Percentiles rank a stretch among this genome's conserved stretches.
phyloP scores from a whole-genome alignment of 352 stramenopile genomes.

The Peronospora belbahrii region DNA sequence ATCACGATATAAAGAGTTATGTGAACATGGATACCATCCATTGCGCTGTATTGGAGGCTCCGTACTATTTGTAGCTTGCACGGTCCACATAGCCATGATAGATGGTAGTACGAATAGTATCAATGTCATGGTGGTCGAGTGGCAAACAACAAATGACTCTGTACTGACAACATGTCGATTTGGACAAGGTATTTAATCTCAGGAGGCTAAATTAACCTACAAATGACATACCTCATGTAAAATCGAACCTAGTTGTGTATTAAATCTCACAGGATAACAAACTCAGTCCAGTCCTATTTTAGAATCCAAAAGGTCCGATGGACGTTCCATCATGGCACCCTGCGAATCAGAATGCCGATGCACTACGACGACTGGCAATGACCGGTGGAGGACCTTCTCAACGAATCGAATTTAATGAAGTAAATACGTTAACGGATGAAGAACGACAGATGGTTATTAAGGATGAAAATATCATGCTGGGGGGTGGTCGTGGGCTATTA shows the following conservation, averaged over 20 bases:
- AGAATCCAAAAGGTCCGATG: slow-evolving; percentile 27
- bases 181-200: background rate
- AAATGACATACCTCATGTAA: too few relatives aligned
- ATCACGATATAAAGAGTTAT: slow-evolving; percentile 23
- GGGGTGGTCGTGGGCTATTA: slow-evolving; percentile 48
- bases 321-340: slow-evolving; percentile 71
- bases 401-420: slow-evolving; percentile 63
- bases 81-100: too few relatives aligned
- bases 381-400: slow-evolving; percentile 12
- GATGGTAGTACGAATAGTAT: too few relatives aligned
- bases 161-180: slow-evolving; percentile 4
- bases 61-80: too few relatives aligned
- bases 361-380: slow-evolving; percentile 22
- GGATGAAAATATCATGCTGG: slow-evolving; percentile 25
- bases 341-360: slow-evolving; percentile 49
- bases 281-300: too few relatives aligned
- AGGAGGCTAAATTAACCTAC: background rate
- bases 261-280: background rate
- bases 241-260: slow-evolving; percentile 4
- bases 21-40: slow-evolving; percentile 51
- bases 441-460: slow-evolving; percentile 52
- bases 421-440: slow-evolving; percentile 65
- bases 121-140: slow-evolving; percentile 2
- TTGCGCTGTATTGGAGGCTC: slow-evolving; percentile 35
- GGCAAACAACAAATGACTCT: slow-evolving; percentile 2